Percentiles rank a stretch among this genome's conserved stretches.
Evolutionary conservation across 108 stramenopile genomes (phyloP).

Genomic region (Mediolabrus comicus): DNA sequence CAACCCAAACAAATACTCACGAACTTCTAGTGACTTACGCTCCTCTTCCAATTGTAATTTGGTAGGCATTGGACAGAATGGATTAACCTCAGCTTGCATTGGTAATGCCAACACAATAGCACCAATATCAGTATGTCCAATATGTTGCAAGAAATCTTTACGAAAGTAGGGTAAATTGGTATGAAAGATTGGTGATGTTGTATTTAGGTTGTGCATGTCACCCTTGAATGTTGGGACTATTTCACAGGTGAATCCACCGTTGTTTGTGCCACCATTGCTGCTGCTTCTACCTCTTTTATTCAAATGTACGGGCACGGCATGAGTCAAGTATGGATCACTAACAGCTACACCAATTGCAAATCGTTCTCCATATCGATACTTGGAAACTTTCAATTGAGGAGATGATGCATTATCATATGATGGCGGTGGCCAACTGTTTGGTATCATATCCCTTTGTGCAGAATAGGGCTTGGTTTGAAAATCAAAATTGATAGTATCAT

Average conservation of each 20-base stretch:
- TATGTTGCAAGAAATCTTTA: conserved; percentile 11
- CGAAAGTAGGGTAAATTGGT: conserved; percentile 29
- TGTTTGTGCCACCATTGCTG: background rate
- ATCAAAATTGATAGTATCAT: conserved; percentile 7
- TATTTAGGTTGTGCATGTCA: background rate
- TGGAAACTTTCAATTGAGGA: background rate
- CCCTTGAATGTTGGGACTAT: background rate
- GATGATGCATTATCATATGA: conserved; percentile 2
- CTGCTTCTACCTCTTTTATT: background rate
- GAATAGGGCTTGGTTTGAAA: background rate
- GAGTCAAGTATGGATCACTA: conserved; percentile 26
- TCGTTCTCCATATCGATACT: conserved; percentile 24
- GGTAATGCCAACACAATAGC: conserved; percentile 21
- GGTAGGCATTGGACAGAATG: conserved; percentile 8
- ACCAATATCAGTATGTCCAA: conserved; percentile 26
- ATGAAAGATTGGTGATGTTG: conserved; percentile 10
- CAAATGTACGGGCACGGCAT: conserved; percentile 16
- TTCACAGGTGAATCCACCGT: background rate
- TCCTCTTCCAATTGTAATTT: conserved; percentile 21
- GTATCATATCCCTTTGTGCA: background rate
- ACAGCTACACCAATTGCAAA: conserved; percentile 21
- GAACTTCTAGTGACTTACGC: background rate
- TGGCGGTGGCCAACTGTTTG: too few species aligned
- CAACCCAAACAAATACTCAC: conserved; percentile 11
- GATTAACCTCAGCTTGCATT: conserved; percentile 8